Conservation (phyloP, 2,329 filamentous ascomycete genomes). For the Xylariaceae sp. region DNA sequence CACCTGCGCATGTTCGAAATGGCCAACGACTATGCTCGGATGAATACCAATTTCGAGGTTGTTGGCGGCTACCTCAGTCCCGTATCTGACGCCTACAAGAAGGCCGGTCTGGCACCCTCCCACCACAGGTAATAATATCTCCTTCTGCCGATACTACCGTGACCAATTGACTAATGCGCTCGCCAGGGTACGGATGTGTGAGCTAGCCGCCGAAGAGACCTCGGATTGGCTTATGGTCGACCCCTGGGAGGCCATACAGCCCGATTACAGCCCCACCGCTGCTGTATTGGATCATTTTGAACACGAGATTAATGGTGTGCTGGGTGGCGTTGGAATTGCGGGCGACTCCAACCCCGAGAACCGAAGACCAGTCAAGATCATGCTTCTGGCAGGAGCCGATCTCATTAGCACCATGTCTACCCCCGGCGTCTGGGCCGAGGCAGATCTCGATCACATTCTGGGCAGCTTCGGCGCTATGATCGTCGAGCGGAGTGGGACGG, state of each 20-base stretch:
- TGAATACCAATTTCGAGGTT: constrained; percentile 73
- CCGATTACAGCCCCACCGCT: constrained; percentile 81
- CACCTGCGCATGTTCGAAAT: constrained; percentile 79
- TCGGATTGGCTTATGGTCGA: constrained; percentile 82
- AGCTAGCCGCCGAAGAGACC: constrained; percentile 68
- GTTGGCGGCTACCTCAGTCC: constrained; percentile 70
- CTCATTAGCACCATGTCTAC: constrained; percentile 68
- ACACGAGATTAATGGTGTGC: constrained; percentile 75
- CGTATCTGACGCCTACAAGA: constrained; percentile 65
- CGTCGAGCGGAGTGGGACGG: constrained; percentile 81
- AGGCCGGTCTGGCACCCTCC: constrained; percentile 69
- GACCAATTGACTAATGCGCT: constrained; percentile 16
- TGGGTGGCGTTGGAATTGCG: constrained; percentile 72
- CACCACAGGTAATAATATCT: constrained; percentile 51
- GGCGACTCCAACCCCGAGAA: constrained; percentile 55
- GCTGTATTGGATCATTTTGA: constrained; percentile 88
- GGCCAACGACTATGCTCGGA: constrained; percentile 72
- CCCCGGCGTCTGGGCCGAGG: constrained; percentile 72
- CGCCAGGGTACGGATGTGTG: constrained; percentile 71
- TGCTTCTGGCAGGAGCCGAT: constrained; percentile 74
- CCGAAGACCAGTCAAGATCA: constrained; percentile 63
- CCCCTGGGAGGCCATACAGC: constrained; percentile 80
- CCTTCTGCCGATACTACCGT: neutral
- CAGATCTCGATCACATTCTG: constrained; percentile 83
- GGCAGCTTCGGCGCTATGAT: constrained; percentile 75